Evolutionary conservation across 2,329 filamentous ascomycete genomes (phyloP).

Genomic region (Xylariaceae sp.): DNA sequence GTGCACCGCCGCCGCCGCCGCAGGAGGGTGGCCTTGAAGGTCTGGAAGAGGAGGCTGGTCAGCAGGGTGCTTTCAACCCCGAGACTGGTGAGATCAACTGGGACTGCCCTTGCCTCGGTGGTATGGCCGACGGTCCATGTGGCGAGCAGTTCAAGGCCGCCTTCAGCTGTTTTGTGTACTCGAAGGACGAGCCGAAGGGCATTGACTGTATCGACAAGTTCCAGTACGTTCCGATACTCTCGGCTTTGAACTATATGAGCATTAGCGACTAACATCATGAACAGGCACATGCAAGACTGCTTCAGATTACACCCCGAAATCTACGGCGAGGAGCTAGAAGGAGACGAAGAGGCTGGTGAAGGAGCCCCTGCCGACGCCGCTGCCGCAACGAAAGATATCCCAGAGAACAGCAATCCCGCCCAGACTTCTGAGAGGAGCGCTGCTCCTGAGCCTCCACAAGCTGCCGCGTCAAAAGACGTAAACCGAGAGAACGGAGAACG

Average conservation of each 20-base stretch:
- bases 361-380: slow-evolving; percentile 22
- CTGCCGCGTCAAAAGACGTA: slow-evolving; percentile 1
- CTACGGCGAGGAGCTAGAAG: slow-evolving; percentile 83
- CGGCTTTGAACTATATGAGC: slow-evolving; percentile 26
- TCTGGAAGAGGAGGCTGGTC: slow-evolving; percentile 75
- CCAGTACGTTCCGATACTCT: slow-evolving; percentile 58
- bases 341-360: slow-evolving; percentile 52
- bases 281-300: slow-evolving; percentile 93
- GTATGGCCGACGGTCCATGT: slow-evolving; percentile 95
- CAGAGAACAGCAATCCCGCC: slow-evolving; percentile 5
- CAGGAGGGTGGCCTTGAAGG: slow-evolving; percentile 41
- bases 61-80: slow-evolving; percentile 93
- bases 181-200: slow-evolving; percentile 89
- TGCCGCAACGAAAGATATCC: slow-evolving; percentile 21
- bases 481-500: slow-evolving; percentile 4
- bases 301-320: slow-evolving; percentile 90
- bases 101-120: slow-evolving; percentile 96
- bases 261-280: slow-evolving; percentile 15
- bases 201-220: slow-evolving; percentile 98
- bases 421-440: slow-evolving; percentile 23
- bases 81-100: slow-evolving; percentile 99
- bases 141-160: slow-evolving; percentile 92
- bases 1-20: slow-evolving; percentile 1
- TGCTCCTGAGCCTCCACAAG: slow-evolving; percentile 6
- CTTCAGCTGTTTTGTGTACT: slow-evolving; percentile 98